phyloP scores from a whole-genome alignment of 2,329 filamentous ascomycete species.

The Neofusicoccum ribis region DNA sequence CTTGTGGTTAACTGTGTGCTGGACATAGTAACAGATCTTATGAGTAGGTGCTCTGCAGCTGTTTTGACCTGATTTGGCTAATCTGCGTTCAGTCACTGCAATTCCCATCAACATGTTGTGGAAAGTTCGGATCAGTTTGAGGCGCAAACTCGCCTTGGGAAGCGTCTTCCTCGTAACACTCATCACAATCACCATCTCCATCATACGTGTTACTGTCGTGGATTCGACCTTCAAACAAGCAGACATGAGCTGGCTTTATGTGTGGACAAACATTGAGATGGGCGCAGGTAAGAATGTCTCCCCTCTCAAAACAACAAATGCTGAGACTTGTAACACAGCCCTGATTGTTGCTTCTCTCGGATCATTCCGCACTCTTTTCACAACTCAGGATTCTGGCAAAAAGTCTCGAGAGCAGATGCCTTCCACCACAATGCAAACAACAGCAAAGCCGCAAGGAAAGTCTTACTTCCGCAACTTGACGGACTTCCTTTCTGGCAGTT shows the following conservation, averaged over 20 bases:
- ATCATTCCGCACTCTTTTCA: slow-evolving; percentile 1
- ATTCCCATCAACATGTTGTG: slow-evolving; percentile 20
- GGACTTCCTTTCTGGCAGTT: neutral
- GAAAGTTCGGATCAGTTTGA: slow-evolving; percentile 19
- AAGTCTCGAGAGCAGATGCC: neutral
- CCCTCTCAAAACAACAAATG: no score
- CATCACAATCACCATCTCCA: slow-evolving; percentile 6
- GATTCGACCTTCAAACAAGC: neutral
- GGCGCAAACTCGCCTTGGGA: slow-evolving; percentile 5
- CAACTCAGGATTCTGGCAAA: neutral
- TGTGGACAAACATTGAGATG: slow-evolving; percentile 22
- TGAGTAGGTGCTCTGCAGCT: neutral
- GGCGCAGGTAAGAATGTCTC: slow-evolving; percentile 17
- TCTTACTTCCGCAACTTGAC: neutral
- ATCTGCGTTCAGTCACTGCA: no score
- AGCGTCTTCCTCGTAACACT: slow-evolving; percentile 9
- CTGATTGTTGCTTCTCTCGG: neutral
- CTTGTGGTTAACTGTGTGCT: neutral
- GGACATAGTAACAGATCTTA: neutral
- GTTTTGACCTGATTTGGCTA: no score
- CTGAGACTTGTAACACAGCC: neutral
- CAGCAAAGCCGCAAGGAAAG: neutral
- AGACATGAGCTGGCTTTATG: slow-evolving; percentile 22
- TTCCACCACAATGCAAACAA: neutral
- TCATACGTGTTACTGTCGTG: neutral